A percentile compares a stretch with the other conserved stretches of the same genome.
These are phyloP conservation scores for Pseudogymnoascus sp. DNA, from an alignment of 2,329 filamentous ascomycete genomes.

Conservation along the genomic window DNA sequence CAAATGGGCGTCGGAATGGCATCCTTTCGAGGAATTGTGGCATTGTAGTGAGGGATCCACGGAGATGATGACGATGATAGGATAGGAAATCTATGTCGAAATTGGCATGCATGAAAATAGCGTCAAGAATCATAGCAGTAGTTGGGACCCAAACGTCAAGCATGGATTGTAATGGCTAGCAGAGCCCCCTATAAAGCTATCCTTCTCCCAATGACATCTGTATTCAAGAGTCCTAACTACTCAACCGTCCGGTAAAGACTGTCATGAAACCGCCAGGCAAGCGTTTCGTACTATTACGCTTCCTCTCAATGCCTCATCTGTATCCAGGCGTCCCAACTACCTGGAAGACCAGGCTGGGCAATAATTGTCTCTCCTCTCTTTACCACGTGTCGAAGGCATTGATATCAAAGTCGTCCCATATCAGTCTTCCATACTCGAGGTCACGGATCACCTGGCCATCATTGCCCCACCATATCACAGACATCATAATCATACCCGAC, in stretches of 20 bases:
- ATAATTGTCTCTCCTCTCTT: not conserved
- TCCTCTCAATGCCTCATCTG: not conserved
- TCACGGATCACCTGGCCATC: not conserved
- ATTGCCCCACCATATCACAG: not conserved
- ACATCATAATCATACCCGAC: not conserved
- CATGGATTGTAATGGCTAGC: not conserved
- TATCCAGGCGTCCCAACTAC: not conserved
- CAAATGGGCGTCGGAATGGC: not conserved
- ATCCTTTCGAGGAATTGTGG: not conserved
- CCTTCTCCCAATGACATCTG: too few species aligned
- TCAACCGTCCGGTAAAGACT: not conserved
- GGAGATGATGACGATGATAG: not conserved
- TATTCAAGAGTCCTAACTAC: too few species aligned
- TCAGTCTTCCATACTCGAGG: not conserved
- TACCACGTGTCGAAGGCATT: not conserved
- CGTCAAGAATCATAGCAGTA: not conserved
- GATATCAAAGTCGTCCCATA: not conserved
- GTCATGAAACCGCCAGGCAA: not conserved
- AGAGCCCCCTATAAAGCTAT: too few species aligned
- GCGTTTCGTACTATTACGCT: not conserved
- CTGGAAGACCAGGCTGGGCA: not conserved
- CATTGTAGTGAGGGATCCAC: not conserved
- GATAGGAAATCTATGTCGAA: not conserved
- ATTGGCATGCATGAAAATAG: not conserved
- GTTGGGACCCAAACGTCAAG: not conserved